These are phyloP conservation scores for Chlorella sp. DNA, from an alignment of 139 green algal species.

Conservation along the genomic window DNA sequence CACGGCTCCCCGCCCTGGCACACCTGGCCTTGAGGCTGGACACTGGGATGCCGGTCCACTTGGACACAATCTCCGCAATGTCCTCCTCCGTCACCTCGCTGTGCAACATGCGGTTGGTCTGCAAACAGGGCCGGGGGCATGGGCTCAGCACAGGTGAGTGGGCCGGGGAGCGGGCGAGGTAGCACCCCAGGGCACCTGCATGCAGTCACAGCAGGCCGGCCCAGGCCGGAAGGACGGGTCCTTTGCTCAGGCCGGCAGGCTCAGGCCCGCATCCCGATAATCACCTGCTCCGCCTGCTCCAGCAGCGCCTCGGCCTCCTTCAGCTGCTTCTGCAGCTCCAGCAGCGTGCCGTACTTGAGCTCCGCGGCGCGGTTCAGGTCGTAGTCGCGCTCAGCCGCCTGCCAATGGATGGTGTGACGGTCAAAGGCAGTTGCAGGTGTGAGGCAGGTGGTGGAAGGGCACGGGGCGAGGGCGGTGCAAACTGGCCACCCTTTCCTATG, in stretches of 20 bases:
- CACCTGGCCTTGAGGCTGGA: constrained; percentile 76
- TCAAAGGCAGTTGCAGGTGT: not conserved
- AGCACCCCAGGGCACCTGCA: not conserved
- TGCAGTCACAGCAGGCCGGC: not conserved
- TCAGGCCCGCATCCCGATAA: too few species aligned
- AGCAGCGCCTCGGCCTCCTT: constrained; percentile 73
- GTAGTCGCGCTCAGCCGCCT: constrained; percentile 31
- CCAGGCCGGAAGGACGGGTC: too few species aligned
- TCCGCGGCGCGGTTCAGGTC: constrained; percentile 79
- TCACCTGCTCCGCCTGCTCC: constrained; percentile 16
- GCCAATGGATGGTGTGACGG: not conserved
- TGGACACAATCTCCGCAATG: constrained; percentile 93
- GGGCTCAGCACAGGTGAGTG: not conserved
- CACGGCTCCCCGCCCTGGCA: too few species aligned
- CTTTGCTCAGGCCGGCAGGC: too few species aligned
- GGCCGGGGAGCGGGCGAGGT: not conserved
- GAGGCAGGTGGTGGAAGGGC: not conserved
- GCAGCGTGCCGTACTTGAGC: constrained; percentile 98
- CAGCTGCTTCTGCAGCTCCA: constrained; percentile 89
- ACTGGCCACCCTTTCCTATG: too few species aligned
- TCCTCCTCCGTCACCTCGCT: constrained; percentile 97
- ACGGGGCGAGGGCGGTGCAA: not conserved
- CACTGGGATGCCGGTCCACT: constrained; percentile 95
- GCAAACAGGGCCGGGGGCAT: not conserved
- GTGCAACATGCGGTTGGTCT: constrained; percentile 81